Evolutionary conservation across 495 filamentous ascomycete species (phyloP).

Genomic region (Letharia columbiana): DNA sequence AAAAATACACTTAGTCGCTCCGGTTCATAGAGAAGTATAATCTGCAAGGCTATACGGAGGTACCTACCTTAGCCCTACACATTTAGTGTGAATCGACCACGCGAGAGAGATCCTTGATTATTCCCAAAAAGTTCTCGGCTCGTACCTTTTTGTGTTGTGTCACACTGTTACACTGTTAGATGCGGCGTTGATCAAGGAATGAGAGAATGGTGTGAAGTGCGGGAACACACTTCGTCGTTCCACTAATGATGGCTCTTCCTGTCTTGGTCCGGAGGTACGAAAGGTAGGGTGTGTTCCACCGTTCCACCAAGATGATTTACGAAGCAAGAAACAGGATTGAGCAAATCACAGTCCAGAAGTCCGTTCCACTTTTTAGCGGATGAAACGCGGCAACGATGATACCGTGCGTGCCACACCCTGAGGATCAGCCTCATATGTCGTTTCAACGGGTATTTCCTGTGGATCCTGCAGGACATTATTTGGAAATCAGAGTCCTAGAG

Average conservation of each 20-base stretch:
- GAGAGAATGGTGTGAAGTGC: not conserved
- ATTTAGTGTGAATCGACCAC: not conserved
- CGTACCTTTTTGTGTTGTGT: not conserved
- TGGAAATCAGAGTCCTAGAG: not conserved
- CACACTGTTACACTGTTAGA: not conserved
- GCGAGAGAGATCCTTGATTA: not conserved
- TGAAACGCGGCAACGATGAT: conserved; percentile 13
- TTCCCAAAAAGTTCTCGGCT: not conserved
- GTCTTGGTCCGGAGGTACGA: not conserved
- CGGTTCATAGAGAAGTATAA: not conserved
- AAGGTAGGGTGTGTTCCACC: not conserved
- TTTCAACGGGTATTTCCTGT: conserved; percentile 11
- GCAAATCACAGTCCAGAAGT: conserved; percentile 13
- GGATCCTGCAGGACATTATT: conserved; percentile 13
- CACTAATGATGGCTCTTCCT: not conserved
- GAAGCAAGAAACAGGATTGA: not conserved
- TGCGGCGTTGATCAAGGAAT: not conserved
- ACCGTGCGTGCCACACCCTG: conserved; percentile 12
- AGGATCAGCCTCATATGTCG: conserved; percentile 10
- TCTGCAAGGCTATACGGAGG: not conserved
- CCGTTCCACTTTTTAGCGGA: not conserved
- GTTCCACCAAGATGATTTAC: not conserved
- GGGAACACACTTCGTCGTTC: not conserved
- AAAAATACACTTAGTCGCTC: not conserved
- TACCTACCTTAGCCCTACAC: not conserved